Percentiles rank a stretch among this genome's conserved stretches.
Conservation (phyloP, 2,329 filamentous ascomycete species). For the Dryadomyces sulphureus region DNA sequence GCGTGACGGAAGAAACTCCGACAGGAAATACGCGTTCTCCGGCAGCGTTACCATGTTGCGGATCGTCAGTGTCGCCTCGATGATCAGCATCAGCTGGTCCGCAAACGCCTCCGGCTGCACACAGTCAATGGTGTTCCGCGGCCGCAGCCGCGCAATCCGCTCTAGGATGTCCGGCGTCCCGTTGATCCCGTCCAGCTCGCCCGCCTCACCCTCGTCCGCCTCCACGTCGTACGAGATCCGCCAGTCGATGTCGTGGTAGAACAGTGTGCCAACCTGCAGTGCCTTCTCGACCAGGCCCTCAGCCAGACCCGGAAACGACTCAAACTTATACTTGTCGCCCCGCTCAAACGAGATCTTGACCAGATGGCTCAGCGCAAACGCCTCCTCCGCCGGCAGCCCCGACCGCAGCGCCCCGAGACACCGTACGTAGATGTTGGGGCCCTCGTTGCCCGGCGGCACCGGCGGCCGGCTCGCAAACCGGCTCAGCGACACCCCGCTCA, state of each 20-base stretch:
- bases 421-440: slow-evolving; percentile 82
- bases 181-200: slow-evolving; percentile 37
- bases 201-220: slow-evolving; percentile 37
- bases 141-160: slow-evolving; percentile 49
- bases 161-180: slow-evolving; percentile 61
- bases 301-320: slow-evolving; percentile 75
- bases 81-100: slow-evolving; percentile 60
- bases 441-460: slow-evolving; percentile 47
- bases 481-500: slow-evolving; percentile 29
- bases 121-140: slow-evolving; percentile 47
- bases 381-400: slow-evolving; percentile 63
- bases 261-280: slow-evolving; percentile 61
- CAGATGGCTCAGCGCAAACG: slow-evolving; percentile 85
- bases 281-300: slow-evolving; percentile 80
- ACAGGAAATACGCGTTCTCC: slow-evolving; percentile 74
- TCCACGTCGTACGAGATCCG: slow-evolving; percentile 50
- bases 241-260: slow-evolving; percentile 66
- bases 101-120: slow-evolving; percentile 58
- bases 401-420: slow-evolving; percentile 76
- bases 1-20: slow-evolving; percentile 58
- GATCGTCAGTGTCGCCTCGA: slow-evolving; percentile 74
- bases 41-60: slow-evolving; percentile 92
- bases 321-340: slow-evolving; percentile 91
- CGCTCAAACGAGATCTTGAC: slow-evolving; percentile 92
- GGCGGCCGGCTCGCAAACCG: slow-evolving; percentile 32